Evolutionary conservation across 257 asterid species (phyloP).

Genomic region (Schizonepeta tenuifolia): DNA sequence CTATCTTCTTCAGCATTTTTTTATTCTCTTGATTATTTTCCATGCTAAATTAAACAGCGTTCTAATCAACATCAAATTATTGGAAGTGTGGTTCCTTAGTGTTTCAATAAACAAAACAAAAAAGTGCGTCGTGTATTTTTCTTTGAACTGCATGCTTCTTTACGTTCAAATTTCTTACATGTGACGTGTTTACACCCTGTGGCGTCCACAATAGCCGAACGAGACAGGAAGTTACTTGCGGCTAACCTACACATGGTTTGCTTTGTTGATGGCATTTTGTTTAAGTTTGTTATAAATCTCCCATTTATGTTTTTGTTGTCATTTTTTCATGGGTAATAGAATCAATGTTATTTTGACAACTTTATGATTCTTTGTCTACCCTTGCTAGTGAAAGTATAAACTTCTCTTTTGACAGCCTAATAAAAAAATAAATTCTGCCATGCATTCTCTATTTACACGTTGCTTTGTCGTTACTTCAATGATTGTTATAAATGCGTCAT

Average conservation of each 20-base stretch:
- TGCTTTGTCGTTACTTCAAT: conserved; percentile 23
- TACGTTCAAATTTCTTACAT: conserved; percentile 33
- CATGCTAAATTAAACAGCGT: conserved; percentile 23
- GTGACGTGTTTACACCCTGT: conserved; percentile 29
- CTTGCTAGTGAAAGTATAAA: neutral
- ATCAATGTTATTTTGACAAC: conserved; percentile 14
- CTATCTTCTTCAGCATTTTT: neutral
- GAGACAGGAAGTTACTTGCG: conserved; percentile 7
- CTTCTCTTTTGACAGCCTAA: conserved; percentile 2
- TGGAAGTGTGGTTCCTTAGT: neutral
- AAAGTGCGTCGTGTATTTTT: neutral
- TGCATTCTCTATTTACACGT: neutral
- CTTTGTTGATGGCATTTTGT: conserved; percentile 25
- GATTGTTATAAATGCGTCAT: conserved; percentile 1
- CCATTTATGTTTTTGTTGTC: conserved; percentile 33
- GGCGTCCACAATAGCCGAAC: neutral
- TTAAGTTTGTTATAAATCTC: conserved; percentile 18
- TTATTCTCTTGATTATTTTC: neutral
- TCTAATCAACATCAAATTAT: neutral
- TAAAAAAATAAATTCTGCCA: conserved; percentile 1
- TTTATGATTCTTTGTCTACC: conserved; percentile 14
- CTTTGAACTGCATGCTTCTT: conserved; percentile 20
- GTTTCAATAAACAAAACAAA: neutral
- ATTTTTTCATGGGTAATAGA: conserved; percentile 11
- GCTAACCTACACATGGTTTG: conserved; percentile 20